Base-by-base conservation (phyloP, 2,329 filamentous ascomycete genomes). In the Fusarium napiforme region DNA sequence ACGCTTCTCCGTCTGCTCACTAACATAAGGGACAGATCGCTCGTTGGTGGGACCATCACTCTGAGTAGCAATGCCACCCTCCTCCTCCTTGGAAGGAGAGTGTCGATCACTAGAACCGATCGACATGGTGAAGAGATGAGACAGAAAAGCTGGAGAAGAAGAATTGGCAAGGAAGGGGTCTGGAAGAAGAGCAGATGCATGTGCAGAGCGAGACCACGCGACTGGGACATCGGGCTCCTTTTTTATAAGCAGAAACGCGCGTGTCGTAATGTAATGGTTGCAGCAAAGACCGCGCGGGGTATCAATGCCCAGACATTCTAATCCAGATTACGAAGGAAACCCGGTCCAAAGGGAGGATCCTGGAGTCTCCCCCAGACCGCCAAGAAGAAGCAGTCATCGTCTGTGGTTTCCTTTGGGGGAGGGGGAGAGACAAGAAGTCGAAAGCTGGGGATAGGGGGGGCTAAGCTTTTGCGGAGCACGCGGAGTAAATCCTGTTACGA, bases 1-100 rank as follows among this genome's bases (percentile, higher is more conserved):
- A 3, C 65, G 66, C 12, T 65, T 72, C 65, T 79, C 78, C 2
- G 71, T 70, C 37, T 63, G 67, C 34, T 65, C 72, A 42, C 72
- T 70, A 43, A 79, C 74, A 49, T 47, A 69, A 18, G 75, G 60
- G 34, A 63, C 46, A 32, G 71, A 62, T 16, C 60, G 61, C 26
- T 69, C 67, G 12, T 69, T 64, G 43, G 67, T 69, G 26, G 59
- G 65, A 21, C 59, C 66, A 64, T 69, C 67, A 21, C 67, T 69
- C 15, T 64, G 53, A 42, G 66, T 69, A 64, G 59, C 65, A 36
- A 53, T 47, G 32, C 65, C 67, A 10, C 65, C 67, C 36, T 69
- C 67, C 46, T 69, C 67, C 65, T 69, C 67, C 30, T 69, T 69
- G 30, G 45, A 46, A 49, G 67, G 67, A 39, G 65, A 64, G n/a